Conservation (phyloP, 2,329 filamentous ascomycete species). For the Botrytis fragariae region DNA sequence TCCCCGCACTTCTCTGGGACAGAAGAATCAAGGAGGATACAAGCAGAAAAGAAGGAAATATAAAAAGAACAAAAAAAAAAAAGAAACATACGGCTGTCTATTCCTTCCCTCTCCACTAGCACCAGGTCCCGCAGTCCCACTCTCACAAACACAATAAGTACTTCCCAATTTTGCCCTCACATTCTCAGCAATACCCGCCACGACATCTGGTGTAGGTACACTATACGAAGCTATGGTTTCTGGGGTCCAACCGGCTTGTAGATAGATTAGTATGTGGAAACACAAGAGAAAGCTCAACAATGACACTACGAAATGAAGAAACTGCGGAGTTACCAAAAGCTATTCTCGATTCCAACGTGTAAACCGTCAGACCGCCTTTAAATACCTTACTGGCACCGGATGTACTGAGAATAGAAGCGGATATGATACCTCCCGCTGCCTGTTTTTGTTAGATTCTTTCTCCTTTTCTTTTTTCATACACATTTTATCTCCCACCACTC, state of each 20-base stretch:
- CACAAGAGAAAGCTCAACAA: background rate
- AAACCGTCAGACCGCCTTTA: slow-evolving; percentile 57
- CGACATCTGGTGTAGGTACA: slow-evolving; percentile 59
- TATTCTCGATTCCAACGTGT: slow-evolving; percentile 37
- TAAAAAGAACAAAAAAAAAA: background rate
- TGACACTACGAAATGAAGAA: background rate
- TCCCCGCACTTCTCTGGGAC: background rate
- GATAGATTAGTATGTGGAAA: background rate
- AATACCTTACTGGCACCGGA: slow-evolving; percentile 59
- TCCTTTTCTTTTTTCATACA: background rate
- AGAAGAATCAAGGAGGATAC: background rate
- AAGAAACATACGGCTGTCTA: slow-evolving; percentile 48
- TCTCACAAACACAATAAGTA: slow-evolving; percentile 58
- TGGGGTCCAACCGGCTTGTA: slow-evolving; percentile 56
- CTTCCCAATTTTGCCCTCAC: slow-evolving; percentile 53
- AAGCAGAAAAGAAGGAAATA: background rate
- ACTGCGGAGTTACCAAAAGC: slow-evolving; percentile 38
- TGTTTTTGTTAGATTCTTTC: slow-evolving; percentile 28
- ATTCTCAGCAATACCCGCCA: slow-evolving; percentile 54
- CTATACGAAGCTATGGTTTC: slow-evolving; percentile 50
- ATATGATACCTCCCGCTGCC: slow-evolving; percentile 62
- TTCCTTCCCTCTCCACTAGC: slow-evolving; percentile 56
- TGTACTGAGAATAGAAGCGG: slow-evolving; percentile 54
- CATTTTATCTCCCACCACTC: no score
- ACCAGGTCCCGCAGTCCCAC: slow-evolving; percentile 63